These are phyloP conservation scores for Apiotrichum siamense DNA, from an alignment of 1,284 basidiomycete genomes.

Conservation along the genomic window DNA sequence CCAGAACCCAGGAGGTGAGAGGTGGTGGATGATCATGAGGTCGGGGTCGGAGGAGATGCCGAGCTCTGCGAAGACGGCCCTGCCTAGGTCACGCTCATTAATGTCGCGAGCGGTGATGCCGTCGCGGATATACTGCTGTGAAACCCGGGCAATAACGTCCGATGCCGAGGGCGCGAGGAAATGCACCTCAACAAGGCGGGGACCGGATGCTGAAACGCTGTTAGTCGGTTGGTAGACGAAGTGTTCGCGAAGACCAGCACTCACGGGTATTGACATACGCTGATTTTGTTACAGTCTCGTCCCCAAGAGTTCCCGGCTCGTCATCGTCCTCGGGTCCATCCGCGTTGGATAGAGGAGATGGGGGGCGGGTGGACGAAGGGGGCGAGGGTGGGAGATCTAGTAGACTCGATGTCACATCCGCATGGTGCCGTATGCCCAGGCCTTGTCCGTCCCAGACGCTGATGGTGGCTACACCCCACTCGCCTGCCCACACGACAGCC, in stretches of 20 bases:
- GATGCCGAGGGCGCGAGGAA: constrained; percentile 16
- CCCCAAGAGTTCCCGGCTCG: constrained; percentile 2
- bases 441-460: constrained; percentile 28
- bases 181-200: constrained; percentile 12
- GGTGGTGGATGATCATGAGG: constrained; percentile 30
- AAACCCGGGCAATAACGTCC: constrained; percentile 12
- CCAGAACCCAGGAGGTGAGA: constrained; percentile 17
- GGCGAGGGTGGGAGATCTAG: constrained; percentile 18
- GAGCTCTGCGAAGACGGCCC: constrained; percentile 15
- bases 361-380: not conserved
- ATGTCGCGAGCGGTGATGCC: constrained; percentile 8
- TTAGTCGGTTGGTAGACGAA: not conserved
- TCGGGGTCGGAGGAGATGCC: constrained; percentile 26
- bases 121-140: constrained; percentile 7
- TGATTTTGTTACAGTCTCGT: constrained; percentile 8
- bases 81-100: constrained; percentile 13
- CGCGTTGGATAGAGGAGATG: not conserved
- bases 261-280: constrained; percentile 13
- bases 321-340: not conserved
- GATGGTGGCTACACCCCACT: constrained; percentile 28
- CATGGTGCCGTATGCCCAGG: constrained; percentile 8
- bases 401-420: constrained; percentile 6
- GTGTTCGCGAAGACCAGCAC: not conserved
- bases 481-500: constrained; percentile 26
- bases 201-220: constrained; percentile 5